Base-by-base conservation (phyloP, 305 asterid species). In the Fraxinus velutina region DNA sequence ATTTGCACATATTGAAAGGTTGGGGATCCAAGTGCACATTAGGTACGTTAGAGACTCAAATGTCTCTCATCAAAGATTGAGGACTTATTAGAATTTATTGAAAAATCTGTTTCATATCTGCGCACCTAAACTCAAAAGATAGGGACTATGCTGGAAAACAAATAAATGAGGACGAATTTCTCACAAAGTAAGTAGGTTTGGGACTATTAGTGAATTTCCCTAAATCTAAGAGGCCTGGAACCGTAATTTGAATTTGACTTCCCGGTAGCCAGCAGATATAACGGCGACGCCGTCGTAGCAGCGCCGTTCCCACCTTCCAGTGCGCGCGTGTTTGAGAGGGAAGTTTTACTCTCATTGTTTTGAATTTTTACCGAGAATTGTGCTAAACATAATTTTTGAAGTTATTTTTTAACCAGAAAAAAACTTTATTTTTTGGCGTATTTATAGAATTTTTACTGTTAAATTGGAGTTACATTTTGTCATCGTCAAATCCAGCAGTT, bases 391-490 rank as follows among this genome's bases (percentile, higher is more conserved):
- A 55, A 17, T 5, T n/a, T 52, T 55, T 17, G 8, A 55, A 55
- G 9, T 55, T 55, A n/a, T 15, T 15, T 50, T 17, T n/a, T 17
- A n/a, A 1, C 64, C 22, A 1, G 24, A 1, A 55, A 55, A 55
- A 5, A 52, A 55, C 64, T 55, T 17, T 9, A n/a, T 39, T 52
- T 52, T 52, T 52, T 15, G 62, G 22, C 22, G 62, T n/a, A 52
- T n/a, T 3, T 52, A 52, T 52, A 52, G 37, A 17, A 15, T 39
- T 34, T 70, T 78, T 77, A 75, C 84, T 66, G 82, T 78, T 84
- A 1, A 82, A 68, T 75, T 83, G 83, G 76, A 13, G 83, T 33
- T 68, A 22, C 36, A 55, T 4, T 62, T n/a, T 73, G 39, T 76
- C 60, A 0, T 15, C 73, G 57, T 75, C 39, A 44, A 66, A 30